phyloP scores from a whole-genome alignment of 2,329 filamentous ascomycete genomes.

The Penicillium sp. region DNA sequence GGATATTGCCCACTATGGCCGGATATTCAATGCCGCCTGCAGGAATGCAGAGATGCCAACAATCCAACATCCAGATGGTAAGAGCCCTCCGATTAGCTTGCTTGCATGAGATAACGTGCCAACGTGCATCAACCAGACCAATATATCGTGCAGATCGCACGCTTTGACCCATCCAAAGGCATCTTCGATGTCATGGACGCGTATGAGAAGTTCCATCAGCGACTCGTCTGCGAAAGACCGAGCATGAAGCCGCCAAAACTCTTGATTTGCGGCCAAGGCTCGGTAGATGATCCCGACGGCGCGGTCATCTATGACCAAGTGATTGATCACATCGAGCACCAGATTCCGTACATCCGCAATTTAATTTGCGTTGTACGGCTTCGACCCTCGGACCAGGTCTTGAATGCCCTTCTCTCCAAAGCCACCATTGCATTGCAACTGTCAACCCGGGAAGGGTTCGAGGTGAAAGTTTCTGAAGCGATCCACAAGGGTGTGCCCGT shows the following conservation, averaged over 20 bases:
- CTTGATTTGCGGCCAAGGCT: slow-evolving; percentile 75
- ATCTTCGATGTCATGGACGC: slow-evolving; percentile 75
- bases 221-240: slow-evolving; percentile 53
- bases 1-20: slow-evolving; percentile 72
- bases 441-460: slow-evolving; percentile 79
- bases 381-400: slow-evolving; percentile 74
- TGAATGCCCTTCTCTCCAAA: slow-evolving; percentile 73
- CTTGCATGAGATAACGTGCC: slow-evolving; percentile 34
- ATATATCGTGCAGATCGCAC: slow-evolving; percentile 78
- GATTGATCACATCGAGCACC: slow-evolving; percentile 64
- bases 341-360: slow-evolving; percentile 62
- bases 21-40: slow-evolving; percentile 67
- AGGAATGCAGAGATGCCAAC: slow-evolving; percentile 56
- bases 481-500: slow-evolving; percentile 77
- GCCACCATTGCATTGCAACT: slow-evolving; percentile 75
- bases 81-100: background rate
- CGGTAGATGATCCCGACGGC: slow-evolving; percentile 78
- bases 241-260: slow-evolving; percentile 66
- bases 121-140: slow-evolving; percentile 56
- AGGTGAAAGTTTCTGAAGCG: slow-evolving; percentile 83
- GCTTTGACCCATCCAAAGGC: slow-evolving; percentile 82
- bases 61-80: slow-evolving; percentile 43
- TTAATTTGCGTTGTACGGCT: slow-evolving; percentile 76
- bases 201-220: slow-evolving; percentile 69
- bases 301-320: slow-evolving; percentile 71